A percentile compares a stretch with the other conserved stretches of the same genome.
Conservation (phyloP, 176 grass and related monocot genomes). For the Zea luxurians region DNA sequence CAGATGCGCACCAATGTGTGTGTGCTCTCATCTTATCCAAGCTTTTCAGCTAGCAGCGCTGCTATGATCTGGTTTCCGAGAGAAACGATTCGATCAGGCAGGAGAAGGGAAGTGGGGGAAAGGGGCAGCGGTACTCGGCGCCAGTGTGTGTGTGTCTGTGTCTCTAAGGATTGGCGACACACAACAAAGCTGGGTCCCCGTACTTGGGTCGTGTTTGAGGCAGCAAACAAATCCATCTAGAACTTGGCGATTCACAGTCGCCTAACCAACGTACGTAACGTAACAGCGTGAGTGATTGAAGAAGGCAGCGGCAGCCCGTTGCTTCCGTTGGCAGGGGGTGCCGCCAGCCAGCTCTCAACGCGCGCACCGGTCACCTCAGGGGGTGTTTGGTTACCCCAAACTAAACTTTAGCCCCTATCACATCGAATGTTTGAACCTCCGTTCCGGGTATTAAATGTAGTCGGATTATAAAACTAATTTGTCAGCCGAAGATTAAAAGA, state of each 20-base stretch:
- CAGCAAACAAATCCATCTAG: constrained; percentile 15
- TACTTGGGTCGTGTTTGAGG: not conserved
- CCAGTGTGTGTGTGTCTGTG: not conserved
- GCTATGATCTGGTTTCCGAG: not conserved
- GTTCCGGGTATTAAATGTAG: too few species aligned
- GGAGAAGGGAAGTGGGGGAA: not conserved
- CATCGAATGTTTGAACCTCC: too few species aligned
- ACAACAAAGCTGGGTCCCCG: not conserved
- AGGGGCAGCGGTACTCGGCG: not conserved
- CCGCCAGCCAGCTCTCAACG: too few species aligned
- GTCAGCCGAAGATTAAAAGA: too few species aligned
- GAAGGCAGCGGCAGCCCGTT: too few species aligned
- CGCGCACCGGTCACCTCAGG: not conserved
- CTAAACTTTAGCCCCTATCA: too few species aligned
- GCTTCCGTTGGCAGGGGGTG: too few species aligned
- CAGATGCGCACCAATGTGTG: not conserved
- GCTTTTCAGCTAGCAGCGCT: not conserved
- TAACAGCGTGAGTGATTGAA: too few species aligned
- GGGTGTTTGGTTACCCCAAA: too few species aligned
- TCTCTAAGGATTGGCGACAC: constrained; percentile 1
- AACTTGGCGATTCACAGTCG: not conserved
- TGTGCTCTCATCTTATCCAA: too few species aligned
- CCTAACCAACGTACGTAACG: not conserved
- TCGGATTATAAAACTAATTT: too few species aligned
- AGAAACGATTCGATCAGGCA: not conserved